Evolutionary conservation across 1,284 basidiomycete species (phyloP).

Genomic region (Leccinum pseudoinsigne): DNA sequence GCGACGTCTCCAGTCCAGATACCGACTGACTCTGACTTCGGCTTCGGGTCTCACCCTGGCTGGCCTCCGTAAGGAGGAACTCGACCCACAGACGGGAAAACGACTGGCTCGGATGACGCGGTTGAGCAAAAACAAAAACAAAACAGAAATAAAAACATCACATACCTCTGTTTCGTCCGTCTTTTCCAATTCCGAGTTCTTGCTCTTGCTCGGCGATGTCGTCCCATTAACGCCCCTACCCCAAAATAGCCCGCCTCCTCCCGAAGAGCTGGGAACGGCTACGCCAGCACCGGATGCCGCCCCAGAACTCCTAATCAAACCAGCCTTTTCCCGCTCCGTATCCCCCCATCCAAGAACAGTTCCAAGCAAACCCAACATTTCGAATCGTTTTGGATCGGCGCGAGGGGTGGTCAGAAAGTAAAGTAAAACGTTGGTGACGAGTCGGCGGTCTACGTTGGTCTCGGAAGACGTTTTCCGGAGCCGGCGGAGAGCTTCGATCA

Average conservation of each 20-base stretch:
- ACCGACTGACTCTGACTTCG: slow-evolving; percentile 9
- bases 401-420: slow-evolving; percentile 90
- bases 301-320: slow-evolving; percentile 37
- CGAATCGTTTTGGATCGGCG: slow-evolving; percentile 92
- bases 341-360: slow-evolving; percentile 93
- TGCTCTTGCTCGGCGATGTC: slow-evolving; percentile 43
- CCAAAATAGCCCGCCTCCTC: slow-evolving; percentile 47
- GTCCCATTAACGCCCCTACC: slow-evolving; percentile 33
- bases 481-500: slow-evolving; percentile 95
- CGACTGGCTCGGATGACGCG: slow-evolving; percentile 54
- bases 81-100: slow-evolving; percentile 96
- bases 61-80: slow-evolving; percentile 89
- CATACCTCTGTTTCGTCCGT: slow-evolving; percentile 75
- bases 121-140: neutral
- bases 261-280: slow-evolving; percentile 13
- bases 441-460: slow-evolving; percentile 88
- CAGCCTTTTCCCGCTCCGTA: slow-evolving; percentile 87
- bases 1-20: slow-evolving; percentile 22
- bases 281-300: slow-evolving; percentile 55
- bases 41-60: slow-evolving; percentile 45
- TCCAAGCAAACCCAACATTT: slow-evolving; percentile 90
- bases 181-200: slow-evolving; percentile 61
- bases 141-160: neutral
- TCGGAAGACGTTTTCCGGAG: slow-evolving; percentile 85
- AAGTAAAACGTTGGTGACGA: slow-evolving; percentile 95